phyloP scores from a whole-genome alignment of 208 protist genomes.

The Crithidia sp. region DNA sequence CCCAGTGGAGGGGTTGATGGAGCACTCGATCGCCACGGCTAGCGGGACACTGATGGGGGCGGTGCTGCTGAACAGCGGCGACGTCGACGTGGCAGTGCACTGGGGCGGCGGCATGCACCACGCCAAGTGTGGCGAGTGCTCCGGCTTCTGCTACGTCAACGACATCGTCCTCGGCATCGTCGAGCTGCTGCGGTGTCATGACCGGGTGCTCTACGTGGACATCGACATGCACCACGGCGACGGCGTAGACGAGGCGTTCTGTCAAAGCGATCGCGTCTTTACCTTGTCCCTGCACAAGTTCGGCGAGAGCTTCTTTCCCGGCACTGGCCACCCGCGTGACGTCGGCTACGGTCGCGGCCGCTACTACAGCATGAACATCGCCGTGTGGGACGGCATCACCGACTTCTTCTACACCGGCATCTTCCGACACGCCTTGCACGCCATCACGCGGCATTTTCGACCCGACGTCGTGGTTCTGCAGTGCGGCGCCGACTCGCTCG shows the following conservation, averaged over 20 bases:
- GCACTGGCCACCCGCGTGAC: conserved; percentile 94
- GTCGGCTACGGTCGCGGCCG: conserved; percentile 79
- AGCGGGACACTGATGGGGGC: conserved; percentile 88
- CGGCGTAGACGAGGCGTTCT: conserved; percentile 99
- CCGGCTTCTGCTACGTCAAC: conserved; percentile 99
- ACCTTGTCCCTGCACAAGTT: conserved; percentile 99
- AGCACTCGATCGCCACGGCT: conserved; percentile 85
- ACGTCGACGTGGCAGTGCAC: conserved; percentile 96
- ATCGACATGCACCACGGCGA: conserved; percentile 99
- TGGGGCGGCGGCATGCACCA: conserved; percentile 99
- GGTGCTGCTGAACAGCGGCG: conserved; percentile 82
- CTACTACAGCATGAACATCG: conserved; percentile 90
- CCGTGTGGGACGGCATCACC: conserved; percentile 89
- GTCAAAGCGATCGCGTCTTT: conserved; percentile 99
- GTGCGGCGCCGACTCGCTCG: conserved; percentile 98
- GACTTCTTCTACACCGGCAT: conserved; percentile 90
- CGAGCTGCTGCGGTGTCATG: conserved; percentile 98
- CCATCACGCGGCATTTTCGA: conserved; percentile 55
- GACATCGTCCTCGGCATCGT: conserved; percentile 99
- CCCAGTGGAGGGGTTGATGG: conserved; percentile 86
- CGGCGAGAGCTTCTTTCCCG: conserved; percentile 98
- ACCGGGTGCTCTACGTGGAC: conserved; percentile 99
- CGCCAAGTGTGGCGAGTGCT: conserved; percentile 96
- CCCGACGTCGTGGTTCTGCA: conserved; percentile 98
- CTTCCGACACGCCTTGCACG: conserved; percentile 74